Evolutionary conservation across 164 flowering plant genomes (phyloP).

Genomic region (Piper betle): DNA sequence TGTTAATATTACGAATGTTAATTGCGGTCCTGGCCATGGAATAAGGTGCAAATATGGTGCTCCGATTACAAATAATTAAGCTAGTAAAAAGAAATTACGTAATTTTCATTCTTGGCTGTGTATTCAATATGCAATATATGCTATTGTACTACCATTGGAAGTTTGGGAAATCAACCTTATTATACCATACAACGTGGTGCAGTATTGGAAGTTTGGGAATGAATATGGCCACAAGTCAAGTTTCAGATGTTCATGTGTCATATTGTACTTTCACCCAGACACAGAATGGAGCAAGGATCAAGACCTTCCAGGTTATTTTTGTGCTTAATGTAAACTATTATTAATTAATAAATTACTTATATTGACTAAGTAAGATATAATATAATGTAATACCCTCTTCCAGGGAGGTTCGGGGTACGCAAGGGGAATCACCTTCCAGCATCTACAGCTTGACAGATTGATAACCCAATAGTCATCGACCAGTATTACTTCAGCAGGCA

Average conservation of each 20-base stretch:
- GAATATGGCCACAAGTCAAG: slow-evolving; percentile 11
- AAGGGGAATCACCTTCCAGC: slow-evolving; percentile 20
- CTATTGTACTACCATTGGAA: too few relatives aligned
- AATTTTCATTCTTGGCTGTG: neutral
- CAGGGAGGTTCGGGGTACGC: too few relatives aligned
- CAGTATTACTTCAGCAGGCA: slow-evolving; percentile 32
- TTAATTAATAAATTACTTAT: neutral
- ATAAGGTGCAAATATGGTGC: neutral
- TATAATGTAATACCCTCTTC: too few relatives aligned
- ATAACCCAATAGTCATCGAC: slow-evolving; percentile 47
- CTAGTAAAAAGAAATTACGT: neutral
- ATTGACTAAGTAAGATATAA: neutral
- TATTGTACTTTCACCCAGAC: slow-evolving; percentile 20
- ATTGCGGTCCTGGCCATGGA: too few relatives aligned
- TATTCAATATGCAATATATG: too few relatives aligned
- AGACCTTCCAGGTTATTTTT: slow-evolving; percentile 28
- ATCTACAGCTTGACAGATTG: slow-evolving; percentile 15
- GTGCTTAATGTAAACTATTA: neutral
- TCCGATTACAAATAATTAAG: neutral
- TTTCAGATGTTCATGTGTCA: too few relatives aligned
- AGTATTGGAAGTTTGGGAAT: slow-evolving; percentile 58
- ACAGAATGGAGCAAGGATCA: slow-evolving; percentile 45
- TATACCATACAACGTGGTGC: too few relatives aligned
- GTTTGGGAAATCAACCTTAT: too few relatives aligned
- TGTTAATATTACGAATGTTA: too few relatives aligned